Evolutionary conservation across 345 rosid species (phyloP), one percentile per base, ranked within the genome.

Genomic region (Eucalyptus regnans): DNA sequence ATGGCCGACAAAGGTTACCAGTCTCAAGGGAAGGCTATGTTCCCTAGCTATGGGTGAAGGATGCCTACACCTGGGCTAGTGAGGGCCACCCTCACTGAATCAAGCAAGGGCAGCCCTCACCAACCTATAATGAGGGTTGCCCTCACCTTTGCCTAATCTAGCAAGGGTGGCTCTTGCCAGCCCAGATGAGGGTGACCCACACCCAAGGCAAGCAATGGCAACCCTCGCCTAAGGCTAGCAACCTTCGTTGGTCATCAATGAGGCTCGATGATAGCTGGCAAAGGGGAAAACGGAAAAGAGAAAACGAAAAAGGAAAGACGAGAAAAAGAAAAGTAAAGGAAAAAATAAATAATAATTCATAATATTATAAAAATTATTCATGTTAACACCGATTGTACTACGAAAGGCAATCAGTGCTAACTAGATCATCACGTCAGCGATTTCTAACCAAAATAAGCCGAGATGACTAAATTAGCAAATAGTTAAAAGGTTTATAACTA

Each of bases 231-330:
- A 23, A 56, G 62, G 62, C 62, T 22, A 56, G 27, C 3, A 1
- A 56, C 62, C 29, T 56, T 23, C 29, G 0, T 3, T 4, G 1
- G 12, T 56, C 12, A 56, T 56, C 12, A 56, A 56, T 0, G 6
- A 56, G 62, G 62, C 29, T 5, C 0, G 0, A 9, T 1, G 12
- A 56, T 56, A 9, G 29, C 1, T 1, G 0, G 1, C 29, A 56
- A 56, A 56, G 25, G 29, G 29, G 62, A 56, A 56, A 22, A 56
- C 0, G 0, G 4, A 1, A 10, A 22, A 56, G 27, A 56, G 60
- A 56, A 54, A 18, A 56, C 0, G 62, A 56, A 56, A 56, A 56
- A 22, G 5, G 18, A 52, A 52, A 18, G 23, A 52, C 10, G 18
- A 7, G 23, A 9, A 18, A 52, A 18, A 23, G 20, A 52, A 52